Conservation (phyloP, 768 basidiomycete genomes). For the Lentinula raphanica region DNA sequence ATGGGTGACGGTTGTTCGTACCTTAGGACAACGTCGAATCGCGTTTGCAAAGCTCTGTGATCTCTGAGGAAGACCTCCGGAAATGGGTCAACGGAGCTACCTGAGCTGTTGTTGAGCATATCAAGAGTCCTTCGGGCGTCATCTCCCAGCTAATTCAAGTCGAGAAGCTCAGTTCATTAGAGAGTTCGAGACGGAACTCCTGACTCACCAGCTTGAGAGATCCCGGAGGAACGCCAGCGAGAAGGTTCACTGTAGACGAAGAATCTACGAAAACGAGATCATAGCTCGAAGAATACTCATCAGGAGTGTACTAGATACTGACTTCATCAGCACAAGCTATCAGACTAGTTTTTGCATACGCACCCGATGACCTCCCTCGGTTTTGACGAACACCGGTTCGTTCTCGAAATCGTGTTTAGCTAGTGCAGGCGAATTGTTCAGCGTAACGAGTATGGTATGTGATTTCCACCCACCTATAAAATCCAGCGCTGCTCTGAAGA, state of each 20-base stretch:
- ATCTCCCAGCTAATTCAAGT: slow-evolving; percentile 57
- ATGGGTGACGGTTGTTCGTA: slow-evolving; percentile 22
- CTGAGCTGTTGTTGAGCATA: slow-evolving; percentile 42
- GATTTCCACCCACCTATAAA: slow-evolving; percentile 58
- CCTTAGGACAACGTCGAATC: slow-evolving; percentile 75
- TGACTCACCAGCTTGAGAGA: slow-evolving; percentile 70
- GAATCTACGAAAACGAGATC: slow-evolving; percentile 74
- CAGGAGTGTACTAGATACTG: slow-evolving; percentile 47
- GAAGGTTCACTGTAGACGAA: slow-evolving; percentile 68
- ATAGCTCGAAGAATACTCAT: slow-evolving; percentile 48
- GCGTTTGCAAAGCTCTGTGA: slow-evolving; percentile 51
- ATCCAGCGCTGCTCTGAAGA: slow-evolving; percentile 81
- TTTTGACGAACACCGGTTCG: slow-evolving; percentile 56
- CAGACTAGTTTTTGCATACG: too few species aligned
- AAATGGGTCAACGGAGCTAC: slow-evolving; percentile 55
- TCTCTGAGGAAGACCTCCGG: slow-evolving; percentile 69
- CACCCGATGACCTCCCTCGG: slow-evolving; percentile 50
- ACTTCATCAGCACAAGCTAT: too few species aligned
- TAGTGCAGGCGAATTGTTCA: slow-evolving; percentile 23
- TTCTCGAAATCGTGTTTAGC: slow-evolving; percentile 66
- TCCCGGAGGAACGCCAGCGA: slow-evolving; percentile 68
- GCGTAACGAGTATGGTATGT: background rate
- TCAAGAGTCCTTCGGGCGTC: slow-evolving; percentile 76
- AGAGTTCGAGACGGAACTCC: too few species aligned
- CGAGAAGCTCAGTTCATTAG: too few species aligned